Percentiles rank a stretch among this genome's conserved stretches.
phyloP scores from a whole-genome alignment of 163 green algal genomes.

The Chlorella variabilis region DNA sequence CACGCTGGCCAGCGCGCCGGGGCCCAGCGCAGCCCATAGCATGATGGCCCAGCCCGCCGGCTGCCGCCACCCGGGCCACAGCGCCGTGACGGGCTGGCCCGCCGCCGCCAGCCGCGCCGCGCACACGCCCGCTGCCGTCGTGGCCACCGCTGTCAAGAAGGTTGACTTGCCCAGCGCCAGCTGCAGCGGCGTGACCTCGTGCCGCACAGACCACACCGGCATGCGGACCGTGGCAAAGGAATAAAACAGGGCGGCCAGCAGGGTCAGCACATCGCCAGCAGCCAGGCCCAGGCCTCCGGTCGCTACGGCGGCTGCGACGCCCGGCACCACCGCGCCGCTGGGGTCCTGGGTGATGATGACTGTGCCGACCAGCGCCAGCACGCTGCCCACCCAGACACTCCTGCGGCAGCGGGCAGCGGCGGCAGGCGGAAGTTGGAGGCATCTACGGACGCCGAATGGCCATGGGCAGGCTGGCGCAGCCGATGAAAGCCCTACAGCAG shows the following conservation, averaged over 20 bases:
- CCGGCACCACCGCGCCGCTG: too few relatives aligned
- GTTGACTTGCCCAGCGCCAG: slow-evolving; percentile 33
- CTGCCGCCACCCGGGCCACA: neutral
- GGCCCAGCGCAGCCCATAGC: slow-evolving; percentile 12
- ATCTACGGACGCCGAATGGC: too few relatives aligned
- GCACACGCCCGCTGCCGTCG: neutral
- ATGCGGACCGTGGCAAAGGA: slow-evolving; percentile 52
- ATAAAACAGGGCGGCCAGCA: slow-evolving; percentile 59
- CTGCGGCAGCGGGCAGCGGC: neutral
- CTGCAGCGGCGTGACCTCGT: slow-evolving; percentile 16
- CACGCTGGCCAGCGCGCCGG: slow-evolving; percentile 16
- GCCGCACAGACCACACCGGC: slow-evolving; percentile 29
- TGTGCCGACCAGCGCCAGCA: slow-evolving; percentile 3
- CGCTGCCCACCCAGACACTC: neutral
- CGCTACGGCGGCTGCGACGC: too few relatives aligned
- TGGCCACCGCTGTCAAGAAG: slow-evolving; percentile 3
- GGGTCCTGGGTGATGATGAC: neutral
- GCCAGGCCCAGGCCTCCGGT: neutral
- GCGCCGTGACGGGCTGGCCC: neutral
- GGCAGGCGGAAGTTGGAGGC: neutral
- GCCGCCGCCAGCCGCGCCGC: neutral
- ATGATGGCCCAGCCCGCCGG: slow-evolving; percentile 11
- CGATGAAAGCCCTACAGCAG: too few relatives aligned
- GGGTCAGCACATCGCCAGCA: slow-evolving; percentile 43
- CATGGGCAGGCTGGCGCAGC: neutral